Percentiles rank a stretch among this genome's conserved stretches.
phyloP scores from a whole-genome alignment of 169 alveolate genomes.

The Cryptosporidium bovis region DNA sequence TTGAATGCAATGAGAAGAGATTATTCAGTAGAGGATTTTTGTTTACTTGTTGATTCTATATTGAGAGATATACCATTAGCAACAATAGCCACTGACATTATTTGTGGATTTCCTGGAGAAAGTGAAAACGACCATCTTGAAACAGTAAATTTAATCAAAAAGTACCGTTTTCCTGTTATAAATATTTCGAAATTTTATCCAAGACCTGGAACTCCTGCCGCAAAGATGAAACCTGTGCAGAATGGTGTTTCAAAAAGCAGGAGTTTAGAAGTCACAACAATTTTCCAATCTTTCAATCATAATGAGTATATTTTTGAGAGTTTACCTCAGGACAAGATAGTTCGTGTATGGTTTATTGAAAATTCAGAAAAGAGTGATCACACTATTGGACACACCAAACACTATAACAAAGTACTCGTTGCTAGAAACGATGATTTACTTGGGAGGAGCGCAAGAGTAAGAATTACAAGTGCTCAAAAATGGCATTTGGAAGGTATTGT shows the following conservation, averaged over 20 bases:
- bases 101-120: slow-evolving; percentile 99
- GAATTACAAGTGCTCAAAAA: slow-evolving; percentile 81
- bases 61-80: slow-evolving; percentile 87
- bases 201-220: slow-evolving; percentile 96
- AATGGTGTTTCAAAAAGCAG: slow-evolving; percentile 90
- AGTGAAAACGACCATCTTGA: slow-evolving; percentile 91
- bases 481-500: slow-evolving; percentile 87
- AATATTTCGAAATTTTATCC: slow-evolving; percentile 97
- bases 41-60: slow-evolving; percentile 89
- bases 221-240: slow-evolving; percentile 87
- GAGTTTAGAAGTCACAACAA: slow-evolving; percentile 88
- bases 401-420: slow-evolving; percentile 90
- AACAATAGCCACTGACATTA: slow-evolving; percentile 97
- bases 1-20: slow-evolving; percentile 96
- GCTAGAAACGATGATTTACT: slow-evolving; percentile 79
- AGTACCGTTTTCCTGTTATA: slow-evolving; percentile 94
- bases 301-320: slow-evolving; percentile 81
- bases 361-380: slow-evolving; percentile 85
- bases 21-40: slow-evolving; percentile 94
- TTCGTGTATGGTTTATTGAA: slow-evolving; percentile 90
- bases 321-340: slow-evolving; percentile 76
- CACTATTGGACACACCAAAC: slow-evolving; percentile 93
- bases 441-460: slow-evolving; percentile 83
- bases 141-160: slow-evolving; percentile 89
- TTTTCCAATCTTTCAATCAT: slow-evolving; percentile 89